Conservation (phyloP, 352 stramenopile genomes). For the Globisporangium irregulare region DNA sequence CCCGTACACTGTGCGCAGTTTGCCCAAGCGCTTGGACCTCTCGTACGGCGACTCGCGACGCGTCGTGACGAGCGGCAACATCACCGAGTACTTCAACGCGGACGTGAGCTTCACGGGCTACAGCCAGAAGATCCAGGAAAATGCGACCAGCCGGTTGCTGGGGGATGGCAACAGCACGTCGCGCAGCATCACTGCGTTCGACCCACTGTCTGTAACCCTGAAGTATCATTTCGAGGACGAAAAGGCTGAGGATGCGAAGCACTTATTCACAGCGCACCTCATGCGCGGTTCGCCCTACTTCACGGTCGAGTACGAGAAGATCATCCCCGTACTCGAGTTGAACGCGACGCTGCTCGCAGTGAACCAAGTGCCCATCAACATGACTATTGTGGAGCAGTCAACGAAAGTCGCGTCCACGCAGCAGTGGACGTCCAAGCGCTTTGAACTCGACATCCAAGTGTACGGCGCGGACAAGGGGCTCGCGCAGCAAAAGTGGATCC, state of each 20-base stretch:
- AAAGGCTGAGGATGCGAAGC: slow-evolving; percentile 22
- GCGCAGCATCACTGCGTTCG: slow-evolving; percentile 63
- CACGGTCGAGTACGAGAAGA: slow-evolving; percentile 70
- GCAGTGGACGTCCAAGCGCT: slow-evolving; percentile 54
- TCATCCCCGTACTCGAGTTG: slow-evolving; percentile 69
- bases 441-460: slow-evolving; percentile 67
- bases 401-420: slow-evolving; percentile 25
- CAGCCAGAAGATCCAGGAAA: slow-evolving; percentile 27
- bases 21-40: slow-evolving; percentile 69
- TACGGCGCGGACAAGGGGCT: slow-evolving; percentile 39
- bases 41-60: slow-evolving; percentile 82
- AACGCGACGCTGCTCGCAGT: slow-evolving; percentile 58
- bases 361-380: slow-evolving; percentile 45
- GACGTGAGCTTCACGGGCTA: slow-evolving; percentile 74
- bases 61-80: slow-evolving; percentile 45
- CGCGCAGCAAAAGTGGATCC: slow-evolving; percentile 55
- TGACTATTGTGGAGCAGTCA: slow-evolving; percentile 17
- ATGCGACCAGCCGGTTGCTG: slow-evolving; percentile 32
- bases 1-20: slow-evolving; percentile 76
- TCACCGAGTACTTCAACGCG: slow-evolving; percentile 82
- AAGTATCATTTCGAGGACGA: slow-evolving; percentile 52
- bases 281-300: slow-evolving; percentile 76
- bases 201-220: slow-evolving; percentile 62
- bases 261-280: slow-evolving; percentile 29
- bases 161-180: slow-evolving; percentile 63